A percentile compares a stretch with the other conserved stretches of the same genome.
Evolutionary conservation across 2,329 filamentous ascomycete genomes (phyloP).

Genomic region (Thelonectria blattea): DNA sequence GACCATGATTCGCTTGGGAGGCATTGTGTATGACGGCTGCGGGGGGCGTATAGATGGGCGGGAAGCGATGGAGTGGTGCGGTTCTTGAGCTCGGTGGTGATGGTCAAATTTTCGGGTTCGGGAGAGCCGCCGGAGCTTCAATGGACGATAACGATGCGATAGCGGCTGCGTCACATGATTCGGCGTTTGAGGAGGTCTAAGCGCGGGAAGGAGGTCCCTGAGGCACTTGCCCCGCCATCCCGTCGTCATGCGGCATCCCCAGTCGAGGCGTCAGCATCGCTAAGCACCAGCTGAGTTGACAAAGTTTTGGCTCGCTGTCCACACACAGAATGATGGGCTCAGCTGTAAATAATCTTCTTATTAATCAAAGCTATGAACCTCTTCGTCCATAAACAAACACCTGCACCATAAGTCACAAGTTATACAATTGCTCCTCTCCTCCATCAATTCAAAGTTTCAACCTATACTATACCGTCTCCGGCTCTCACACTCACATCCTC

Average conservation of each 20-base stretch:
- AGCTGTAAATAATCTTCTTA: no score
- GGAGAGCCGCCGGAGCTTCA: conserved; percentile 23
- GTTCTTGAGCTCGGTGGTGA: conserved; percentile 19
- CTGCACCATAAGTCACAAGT: background rate
- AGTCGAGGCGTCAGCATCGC: no score
- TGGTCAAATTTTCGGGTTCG: conserved; percentile 34
- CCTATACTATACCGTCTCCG: background rate
- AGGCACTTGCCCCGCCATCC: no score
- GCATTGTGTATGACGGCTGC: conserved; percentile 54
- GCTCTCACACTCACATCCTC: background rate
- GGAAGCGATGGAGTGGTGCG: conserved; percentile 12
- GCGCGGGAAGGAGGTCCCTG: no score
- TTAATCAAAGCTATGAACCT: background rate
- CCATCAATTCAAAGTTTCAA: background rate
- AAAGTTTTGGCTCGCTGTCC: no score
- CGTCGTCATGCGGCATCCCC: no score
- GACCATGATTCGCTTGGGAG: conserved; percentile 65
- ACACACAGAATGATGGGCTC: no score
- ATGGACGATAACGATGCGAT: conserved; percentile 23
- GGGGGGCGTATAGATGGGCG: background rate
- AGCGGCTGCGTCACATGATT: conserved; percentile 37
- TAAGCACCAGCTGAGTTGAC: no score
- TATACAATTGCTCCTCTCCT: no score
- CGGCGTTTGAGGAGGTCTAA: background rate
- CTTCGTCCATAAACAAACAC: background rate